phyloP scores from a whole-genome alignment of 2,329 filamentous ascomycete genomes.

The Monilinia vaccinii-corymbosi region DNA sequence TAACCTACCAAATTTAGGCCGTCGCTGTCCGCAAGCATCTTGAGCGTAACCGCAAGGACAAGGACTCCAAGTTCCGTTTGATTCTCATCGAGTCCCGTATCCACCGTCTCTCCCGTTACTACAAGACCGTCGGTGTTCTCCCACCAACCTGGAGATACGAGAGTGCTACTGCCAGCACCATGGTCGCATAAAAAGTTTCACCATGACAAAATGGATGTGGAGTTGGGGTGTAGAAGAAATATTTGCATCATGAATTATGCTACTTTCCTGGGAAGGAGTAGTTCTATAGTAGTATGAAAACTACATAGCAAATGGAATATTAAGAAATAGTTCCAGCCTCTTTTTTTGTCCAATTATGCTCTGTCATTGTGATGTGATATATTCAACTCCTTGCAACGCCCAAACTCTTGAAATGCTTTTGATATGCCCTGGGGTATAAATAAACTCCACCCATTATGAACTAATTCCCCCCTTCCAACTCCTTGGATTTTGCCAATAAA shows the following conservation, averaged over 20 bases:
- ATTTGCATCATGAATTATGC: conserved; percentile 15
- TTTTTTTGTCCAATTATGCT: background rate
- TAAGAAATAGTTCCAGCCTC: conserved; percentile 20
- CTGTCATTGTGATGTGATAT: background rate
- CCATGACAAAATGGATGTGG: conserved; percentile 17
- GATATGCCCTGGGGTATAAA: background rate
- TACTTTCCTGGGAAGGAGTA: conserved; percentile 11
- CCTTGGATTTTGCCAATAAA: conserved; percentile 57
- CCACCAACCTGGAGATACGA: conserved; percentile 99
- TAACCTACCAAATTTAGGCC: conserved; percentile 42
- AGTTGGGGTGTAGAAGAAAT: conserved; percentile 25
- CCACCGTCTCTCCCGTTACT: conserved; percentile 98
- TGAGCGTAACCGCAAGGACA: conserved; percentile 99
- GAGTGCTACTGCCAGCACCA: conserved; percentile 88
- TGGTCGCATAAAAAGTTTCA: conserved; percentile 60
- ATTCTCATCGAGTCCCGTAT: conserved; percentile 99
- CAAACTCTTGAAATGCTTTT: background rate
- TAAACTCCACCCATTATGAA: background rate
- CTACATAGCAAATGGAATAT: conserved; percentile 25
- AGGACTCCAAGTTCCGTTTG: conserved; percentile 99
- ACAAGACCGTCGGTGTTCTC: conserved; percentile 85
- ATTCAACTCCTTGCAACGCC: background rate
- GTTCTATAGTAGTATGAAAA: conserved; percentile 22
- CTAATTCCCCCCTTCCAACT: conserved; percentile 40
- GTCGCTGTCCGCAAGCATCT: conserved; percentile 99